Evolutionary conservation across 345 rosid genomes (phyloP), one percentile per base, ranked within the genome.

Genomic region (Gossypium bickii): DNA sequence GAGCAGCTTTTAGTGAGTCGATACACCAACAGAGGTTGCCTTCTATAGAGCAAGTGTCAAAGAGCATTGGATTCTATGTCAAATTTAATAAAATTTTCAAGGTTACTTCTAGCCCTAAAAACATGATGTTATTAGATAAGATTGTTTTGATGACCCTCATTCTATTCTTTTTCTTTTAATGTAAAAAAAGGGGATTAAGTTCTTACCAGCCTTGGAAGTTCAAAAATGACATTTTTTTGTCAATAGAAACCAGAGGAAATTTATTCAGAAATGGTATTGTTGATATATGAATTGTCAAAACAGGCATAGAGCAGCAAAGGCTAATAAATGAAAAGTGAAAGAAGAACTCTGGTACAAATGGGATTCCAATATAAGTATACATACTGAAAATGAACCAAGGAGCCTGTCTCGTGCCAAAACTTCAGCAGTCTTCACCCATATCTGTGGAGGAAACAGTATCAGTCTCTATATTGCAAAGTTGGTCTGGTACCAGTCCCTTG

Each of bases 351-450:
- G 56, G 57, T 29, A 29, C 11, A 12, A 16, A 9, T 67, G 47
- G 41, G 12, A 18, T 15, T 72, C 57, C 44, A 29, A 58, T n/a
- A 34, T 12, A 29, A 25, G 15, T 34, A 25, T 71, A 71, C 88
- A 83, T 80, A 92, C 98, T 2, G 94, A 79, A 79, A 88, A 92
- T 55, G 97, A 90, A 72, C 97, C 94, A 11, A 94, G 97, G 79
- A 94, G 98, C 74, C 97, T 81, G 78, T 94, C 98, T 44, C 97
- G 88, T 12, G 97, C 92, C 85, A 94, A 85, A 77, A 94, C 85
- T 83, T 94, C 83, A 67, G 98, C 90, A 76, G 94, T 90, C 87
- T 94, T 94, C 79, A 92, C 97, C 98, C 97, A 92, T n/a, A 94
- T 83, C 97, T 94, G 86, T 78, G 65, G 13, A 74, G 51, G 48